Evolutionary conservation across 176 grass and related monocot genomes (phyloP).

Genomic region (Aegilops bicornis): DNA sequence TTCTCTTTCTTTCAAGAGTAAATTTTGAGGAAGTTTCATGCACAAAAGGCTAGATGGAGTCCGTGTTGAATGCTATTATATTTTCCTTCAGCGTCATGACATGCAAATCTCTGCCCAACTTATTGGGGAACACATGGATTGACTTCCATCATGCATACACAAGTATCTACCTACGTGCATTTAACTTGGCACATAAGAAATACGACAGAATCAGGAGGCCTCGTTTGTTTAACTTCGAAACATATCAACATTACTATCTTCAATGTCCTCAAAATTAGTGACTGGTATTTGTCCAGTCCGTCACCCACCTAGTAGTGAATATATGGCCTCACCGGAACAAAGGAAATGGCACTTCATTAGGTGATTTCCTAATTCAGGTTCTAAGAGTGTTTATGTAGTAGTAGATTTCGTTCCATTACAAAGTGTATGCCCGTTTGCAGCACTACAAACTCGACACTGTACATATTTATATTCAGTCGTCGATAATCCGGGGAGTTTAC

Average conservation of each 20-base stretch:
- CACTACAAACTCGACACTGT: neutral
- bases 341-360: neutral
- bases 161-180: neutral
- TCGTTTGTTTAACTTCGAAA: neutral
- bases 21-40: neutral
- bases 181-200: neutral
- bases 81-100: neutral
- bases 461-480: neutral
- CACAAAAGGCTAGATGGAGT: neutral
- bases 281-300: too few species aligned
- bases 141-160: neutral
- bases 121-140: neutral
- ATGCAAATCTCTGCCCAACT: neutral
- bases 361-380: neutral
- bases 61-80: neutral
- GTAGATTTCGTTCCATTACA: neutral
- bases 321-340: neutral
- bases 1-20: neutral
- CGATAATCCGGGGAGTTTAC: neutral
- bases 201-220: neutral
- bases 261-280: too few species aligned
- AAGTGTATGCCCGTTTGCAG: neutral
- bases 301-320: neutral
- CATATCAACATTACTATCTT: too few species aligned
- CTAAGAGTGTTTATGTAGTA: neutral